phyloP scores from a whole-genome alignment of 495 filamentous ascomycete species.

The Trichoderma parareesei region DNA sequence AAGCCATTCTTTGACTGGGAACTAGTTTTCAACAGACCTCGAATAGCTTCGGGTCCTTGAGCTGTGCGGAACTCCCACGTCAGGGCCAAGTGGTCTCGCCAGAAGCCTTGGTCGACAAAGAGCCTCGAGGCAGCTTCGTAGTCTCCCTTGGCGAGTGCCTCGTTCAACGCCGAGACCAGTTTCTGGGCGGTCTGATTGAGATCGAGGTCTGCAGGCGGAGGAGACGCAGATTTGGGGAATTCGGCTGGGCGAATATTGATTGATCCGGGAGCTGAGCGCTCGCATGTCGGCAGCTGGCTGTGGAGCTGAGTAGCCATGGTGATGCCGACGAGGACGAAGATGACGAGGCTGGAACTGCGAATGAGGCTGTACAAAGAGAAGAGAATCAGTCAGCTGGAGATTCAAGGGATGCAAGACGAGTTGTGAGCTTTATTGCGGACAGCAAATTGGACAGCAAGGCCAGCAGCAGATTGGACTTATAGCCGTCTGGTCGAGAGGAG shows the following conservation, averaged over 20 bases:
- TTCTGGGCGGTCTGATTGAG: conserved; percentile 35
- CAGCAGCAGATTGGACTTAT: too few relatives aligned
- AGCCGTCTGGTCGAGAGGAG: too few relatives aligned
- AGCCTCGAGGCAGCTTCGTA: conserved; percentile 29
- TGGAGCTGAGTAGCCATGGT: not conserved
- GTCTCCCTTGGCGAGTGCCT: conserved; percentile 31
- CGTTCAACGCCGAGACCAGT: conserved; percentile 42
- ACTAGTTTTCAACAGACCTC: conserved; percentile 33
- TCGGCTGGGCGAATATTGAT: conserved; percentile 8
- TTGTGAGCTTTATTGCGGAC: too few relatives aligned
- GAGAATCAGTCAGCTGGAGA: too few relatives aligned
- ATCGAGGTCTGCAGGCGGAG: conserved; percentile 26
- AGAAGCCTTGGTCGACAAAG: conserved; percentile 52
- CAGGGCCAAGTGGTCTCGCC: conserved; percentile 54
- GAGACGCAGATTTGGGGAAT: not conserved
- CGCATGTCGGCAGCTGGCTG: not conserved
- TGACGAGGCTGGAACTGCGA: too few relatives aligned
- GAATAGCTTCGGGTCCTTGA: conserved; percentile 45
- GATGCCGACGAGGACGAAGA: not conserved
- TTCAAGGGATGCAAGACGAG: too few relatives aligned
- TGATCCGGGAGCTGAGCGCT: conserved; percentile 8
- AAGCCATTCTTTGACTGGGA: conserved; percentile 20
- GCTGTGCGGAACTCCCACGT: conserved; percentile 54
- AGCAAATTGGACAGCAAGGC: too few relatives aligned
- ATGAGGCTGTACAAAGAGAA: too few relatives aligned